Evolutionary conservation across 192 early-diverging fungal genomes (phyloP), one percentile per base, ranked within the genome.

Genomic region (Dimargaris cristalligena): DNA sequence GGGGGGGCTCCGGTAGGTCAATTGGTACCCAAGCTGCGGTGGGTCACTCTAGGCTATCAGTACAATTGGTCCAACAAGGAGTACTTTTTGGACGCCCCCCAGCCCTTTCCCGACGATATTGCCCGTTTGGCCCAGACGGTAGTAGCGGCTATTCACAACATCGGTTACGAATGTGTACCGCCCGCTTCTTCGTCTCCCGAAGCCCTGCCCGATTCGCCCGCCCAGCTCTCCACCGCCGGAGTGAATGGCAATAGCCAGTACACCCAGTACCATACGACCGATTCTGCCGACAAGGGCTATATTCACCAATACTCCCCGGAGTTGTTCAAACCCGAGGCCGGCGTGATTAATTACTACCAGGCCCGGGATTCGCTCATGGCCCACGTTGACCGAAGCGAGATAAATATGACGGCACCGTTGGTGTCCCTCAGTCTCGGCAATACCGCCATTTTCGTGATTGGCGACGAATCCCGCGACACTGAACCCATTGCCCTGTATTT

Each of bases 311-410:
- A 87, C 61, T 38, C 69, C 10, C 74, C 72, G 13, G 54, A 69
- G 1, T 47, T 72, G 34, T 94, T 78, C 65, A 69, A 65, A 38
- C 73, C 88, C 52, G 86, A 98, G 64, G 94, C 91, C 3, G 95
- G 92, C 2, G 90, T 98, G 0, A 65, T 98, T 32, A 98, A 98
- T 68, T 94, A 86, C 63, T 98, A 98, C 63, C 82, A 87, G 35
- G 69, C 78, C 47, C 74, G 79, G 26, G 86, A 93, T 60, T 71
- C 84, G 4, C 71, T 98, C 64, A 93, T 87, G 71, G 91, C 80
- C 10, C 95, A 98, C 69, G 91, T 94, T 33, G 95, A 98, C 67
- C 74, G 80, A 47, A 92, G 88, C 41, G 95, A 98, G 63, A 57
- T 81, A 23, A 89, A 89, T 64, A 86, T 81, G 74, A 77, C 81